Conservation (phyloP, 176 grass and related monocot genomes). For the Zoysia pacifica region DNA sequence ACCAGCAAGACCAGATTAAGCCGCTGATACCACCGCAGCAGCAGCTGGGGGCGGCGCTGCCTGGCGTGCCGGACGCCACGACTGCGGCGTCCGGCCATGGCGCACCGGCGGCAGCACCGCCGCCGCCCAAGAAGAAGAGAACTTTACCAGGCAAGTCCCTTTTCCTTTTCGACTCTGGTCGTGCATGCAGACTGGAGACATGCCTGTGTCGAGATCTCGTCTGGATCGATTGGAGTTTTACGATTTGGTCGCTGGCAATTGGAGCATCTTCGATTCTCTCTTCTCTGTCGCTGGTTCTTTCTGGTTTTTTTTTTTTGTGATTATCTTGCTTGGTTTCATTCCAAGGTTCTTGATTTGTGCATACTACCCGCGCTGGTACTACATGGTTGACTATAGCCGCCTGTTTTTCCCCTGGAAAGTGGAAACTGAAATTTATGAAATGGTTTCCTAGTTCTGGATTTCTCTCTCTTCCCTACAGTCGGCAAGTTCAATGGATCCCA, state of each 20-base stretch:
- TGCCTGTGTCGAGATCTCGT: constrained; percentile 41
- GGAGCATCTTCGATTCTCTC: constrained; percentile 50
- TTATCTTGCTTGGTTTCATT: constrained; percentile 24
- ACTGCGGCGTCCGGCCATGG: constrained; percentile 28
- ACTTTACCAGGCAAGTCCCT: constrained; percentile 69
- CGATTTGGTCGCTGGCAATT: constrained; percentile 46
- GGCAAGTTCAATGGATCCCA: constrained; percentile 37
- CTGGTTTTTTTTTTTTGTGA: constrained; percentile 15
- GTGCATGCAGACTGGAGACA: constrained; percentile 48
- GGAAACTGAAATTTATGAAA: constrained; percentile 26
- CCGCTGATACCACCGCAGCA: constrained; percentile 63
- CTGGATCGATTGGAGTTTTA: constrained; percentile 53
- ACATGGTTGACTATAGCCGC: constrained; percentile 8
- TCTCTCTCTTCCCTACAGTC: constrained; percentile 16
- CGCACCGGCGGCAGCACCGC: constrained; percentile 22
- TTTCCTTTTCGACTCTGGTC: constrained; percentile 40
- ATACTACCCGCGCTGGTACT: no score
- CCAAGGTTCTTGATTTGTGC: constrained; percentile 30
- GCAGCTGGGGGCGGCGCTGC: constrained; percentile 48
- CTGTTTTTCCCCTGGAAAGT: constrained; percentile 26
- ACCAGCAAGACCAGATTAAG: constrained; percentile 83
- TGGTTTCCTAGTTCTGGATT: constrained; percentile 2
- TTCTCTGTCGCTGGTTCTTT: constrained; percentile 11
- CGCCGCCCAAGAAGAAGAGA: constrained; percentile 90
- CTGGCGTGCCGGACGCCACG: constrained; percentile 24